phyloP scores from a whole-genome alignment of 1,284 basidiomycete genomes.

The Butyriboletus appendiculatus region DNA sequence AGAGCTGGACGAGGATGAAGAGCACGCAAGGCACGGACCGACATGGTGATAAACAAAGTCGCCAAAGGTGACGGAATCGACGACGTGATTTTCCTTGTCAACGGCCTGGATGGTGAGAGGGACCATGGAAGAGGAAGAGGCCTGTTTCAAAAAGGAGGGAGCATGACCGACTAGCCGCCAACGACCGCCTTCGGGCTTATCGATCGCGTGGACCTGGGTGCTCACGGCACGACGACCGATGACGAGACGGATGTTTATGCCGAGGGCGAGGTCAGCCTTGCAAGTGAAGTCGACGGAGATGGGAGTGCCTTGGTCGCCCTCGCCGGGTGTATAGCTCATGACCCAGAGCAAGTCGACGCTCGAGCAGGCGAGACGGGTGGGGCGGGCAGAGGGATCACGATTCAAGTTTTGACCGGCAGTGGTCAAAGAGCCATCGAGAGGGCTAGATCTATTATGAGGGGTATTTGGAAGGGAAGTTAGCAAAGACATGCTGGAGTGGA shows the following conservation, averaged over 20 bases:
- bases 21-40: conserved; percentile 36
- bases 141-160: conserved; percentile 44
- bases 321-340: conserved; percentile 57
- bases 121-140: conserved; percentile 40
- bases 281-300: conserved; percentile 65
- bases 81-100: conserved; percentile 48
- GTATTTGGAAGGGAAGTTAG: not conserved
- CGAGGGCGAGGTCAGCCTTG: conserved; percentile 45
- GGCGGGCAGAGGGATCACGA: conserved; percentile 13
- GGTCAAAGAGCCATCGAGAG: conserved; percentile 8
- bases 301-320: conserved; percentile 57
- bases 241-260: conserved; percentile 65
- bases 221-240: conserved; percentile 59
- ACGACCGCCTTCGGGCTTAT: conserved; percentile 42
- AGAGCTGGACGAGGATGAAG: not conserved
- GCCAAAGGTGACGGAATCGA: conserved; percentile 69
- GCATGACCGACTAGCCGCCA: conserved; percentile 63
- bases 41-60: conserved; percentile 65
- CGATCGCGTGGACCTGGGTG: conserved; percentile 56
- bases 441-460: not conserved
- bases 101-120: conserved; percentile 65
- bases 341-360: conserved; percentile 57
- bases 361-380: conserved; percentile 40
- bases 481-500: not conserved
- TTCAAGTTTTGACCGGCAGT: conserved; percentile 17